Conservation (phyloP, 495 filamentous ascomycete species). For the Podospora pseudopauciseta region DNA sequence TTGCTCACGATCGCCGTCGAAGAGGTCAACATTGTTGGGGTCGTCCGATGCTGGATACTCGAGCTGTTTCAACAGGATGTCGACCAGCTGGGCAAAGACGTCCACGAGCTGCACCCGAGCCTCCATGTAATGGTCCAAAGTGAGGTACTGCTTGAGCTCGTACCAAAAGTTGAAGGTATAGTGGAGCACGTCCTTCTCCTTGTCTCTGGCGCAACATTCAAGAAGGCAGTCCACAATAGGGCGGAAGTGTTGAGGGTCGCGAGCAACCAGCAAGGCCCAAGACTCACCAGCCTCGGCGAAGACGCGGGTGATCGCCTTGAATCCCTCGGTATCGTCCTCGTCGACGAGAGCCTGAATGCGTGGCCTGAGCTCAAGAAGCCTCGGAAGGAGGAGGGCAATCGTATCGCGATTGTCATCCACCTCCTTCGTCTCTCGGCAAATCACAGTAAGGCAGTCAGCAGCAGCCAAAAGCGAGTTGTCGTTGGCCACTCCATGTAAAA, state of each 20-base stretch:
- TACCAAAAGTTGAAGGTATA: conserved; percentile 98
- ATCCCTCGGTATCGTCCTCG: conserved; percentile 79
- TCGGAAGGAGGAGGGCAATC: conserved; percentile 82
- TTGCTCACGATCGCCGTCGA: conserved; percentile 90
- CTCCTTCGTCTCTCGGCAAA: conserved; percentile 89
- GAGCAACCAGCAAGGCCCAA: conserved; percentile 86
- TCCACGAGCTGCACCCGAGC: conserved; percentile 70
- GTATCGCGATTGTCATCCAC: conserved; percentile 79
- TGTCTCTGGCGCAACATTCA: conserved; percentile 83
- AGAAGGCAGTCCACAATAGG: conserved; percentile 85
- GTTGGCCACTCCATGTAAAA: conserved; percentile 69
- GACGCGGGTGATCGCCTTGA: conserved; percentile 81
- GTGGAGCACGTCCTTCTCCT: conserved; percentile 81
- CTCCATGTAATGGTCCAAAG: conserved; percentile 81
- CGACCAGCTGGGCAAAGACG: conserved; percentile 81
- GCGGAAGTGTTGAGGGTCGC: conserved; percentile 74
- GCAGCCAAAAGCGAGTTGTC: conserved; percentile 80
- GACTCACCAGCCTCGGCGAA: conserved; percentile 93
- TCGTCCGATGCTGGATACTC: conserved; percentile 78
- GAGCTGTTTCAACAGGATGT: conserved; percentile 88
- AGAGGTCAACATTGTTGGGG: conserved; percentile 74
- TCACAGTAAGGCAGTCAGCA: conserved; percentile 88
- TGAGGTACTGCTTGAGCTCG: conserved; percentile 94
- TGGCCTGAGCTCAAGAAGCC: conserved; percentile 71
- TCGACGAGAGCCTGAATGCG: conserved; percentile 72